Conservation (phyloP, 305 asterid species). For the Fraxinus baroniana region DNA sequence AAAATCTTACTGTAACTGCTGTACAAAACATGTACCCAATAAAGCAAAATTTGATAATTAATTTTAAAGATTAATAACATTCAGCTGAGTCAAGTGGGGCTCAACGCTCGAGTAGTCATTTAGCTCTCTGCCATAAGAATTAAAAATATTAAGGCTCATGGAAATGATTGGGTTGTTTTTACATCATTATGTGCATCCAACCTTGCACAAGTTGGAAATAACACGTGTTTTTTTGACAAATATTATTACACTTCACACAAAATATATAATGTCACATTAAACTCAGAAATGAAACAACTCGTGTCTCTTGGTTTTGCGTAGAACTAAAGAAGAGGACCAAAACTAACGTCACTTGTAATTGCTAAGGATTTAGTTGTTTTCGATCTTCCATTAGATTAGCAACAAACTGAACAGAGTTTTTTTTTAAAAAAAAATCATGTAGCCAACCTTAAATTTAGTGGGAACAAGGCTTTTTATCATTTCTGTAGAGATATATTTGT, state of each 20-base stretch:
- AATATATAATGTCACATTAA: not conserved
- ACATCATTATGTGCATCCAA: not conserved
- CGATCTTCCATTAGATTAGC: not conserved
- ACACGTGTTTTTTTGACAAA: not conserved
- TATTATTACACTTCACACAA: not conserved
- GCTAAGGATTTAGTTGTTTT: not conserved
- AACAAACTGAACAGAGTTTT: not conserved
- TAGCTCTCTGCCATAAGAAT: not conserved
- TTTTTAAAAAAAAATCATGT: not conserved
- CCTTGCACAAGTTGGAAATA: not conserved
- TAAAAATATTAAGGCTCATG: not conserved
- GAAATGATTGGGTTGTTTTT: not conserved
- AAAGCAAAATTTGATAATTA: not conserved
- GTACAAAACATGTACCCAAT: not conserved
- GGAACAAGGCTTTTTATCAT: not conserved
- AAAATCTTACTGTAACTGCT: not conserved
- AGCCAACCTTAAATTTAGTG: not conserved
- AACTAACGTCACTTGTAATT: not conserved
- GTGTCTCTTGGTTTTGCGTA: not conserved
- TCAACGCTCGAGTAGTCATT: not conserved
- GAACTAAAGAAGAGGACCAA: not conserved
- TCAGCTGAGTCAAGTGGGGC: not conserved
- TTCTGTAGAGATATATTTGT: not conserved
- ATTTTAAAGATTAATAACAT: not conserved
- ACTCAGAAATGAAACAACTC: not conserved